Evolutionary conservation across 2,329 filamentous ascomycete species (phyloP), one percentile per base, ranked within the genome.

Genomic region (Claviceps purpurea): DNA sequence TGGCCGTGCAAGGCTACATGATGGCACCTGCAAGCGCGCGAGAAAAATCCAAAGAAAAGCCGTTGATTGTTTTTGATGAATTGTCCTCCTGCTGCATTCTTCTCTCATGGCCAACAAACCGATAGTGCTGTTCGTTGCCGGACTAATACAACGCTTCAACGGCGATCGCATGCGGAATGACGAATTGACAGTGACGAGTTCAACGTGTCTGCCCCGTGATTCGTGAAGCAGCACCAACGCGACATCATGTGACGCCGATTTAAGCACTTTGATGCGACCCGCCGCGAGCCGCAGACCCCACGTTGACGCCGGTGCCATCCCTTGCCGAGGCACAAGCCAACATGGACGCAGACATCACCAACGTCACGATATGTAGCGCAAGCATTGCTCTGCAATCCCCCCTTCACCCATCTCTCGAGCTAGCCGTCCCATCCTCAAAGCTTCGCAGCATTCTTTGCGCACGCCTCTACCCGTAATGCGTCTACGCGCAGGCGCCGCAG

Each of bases 381-480:
- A 37, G 13, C 8, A 11, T 13, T 10, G 26, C 18, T 14, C 16
- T 37, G 6, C 5, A 30, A 38, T 37, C 38, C 34, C 3, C 42
- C 45, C 22, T 26, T 14, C 22, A 10, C 26, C n/a, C 30, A n/a
- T 14, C 22, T 13, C 26, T 26, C 42, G 6, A 24, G 34, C 13
- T 34, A 20, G n/a, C 18, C n/a, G 18, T 5, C 41, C 4, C 10
- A 34, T 34, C 18, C 11, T 7, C 5, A 38, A 47, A 46, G 41
- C 50, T 47, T n/a, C 18, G 13, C 7, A 37, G 16, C 1, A 30
- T 18, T 20, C 20, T 24, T 18, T 20, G 11, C 14, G 18, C 16
- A 16, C 40, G 30, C 37, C 11, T 45, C 22, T 22, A 16, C 38
- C 52, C 40, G 56, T 49, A 50, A 63, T 57, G 60, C 55, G 58